These are phyloP conservation scores for Ogataea neopini DNA, from an alignment of 805 yeast genomes.

Conservation along the genomic window DNA sequence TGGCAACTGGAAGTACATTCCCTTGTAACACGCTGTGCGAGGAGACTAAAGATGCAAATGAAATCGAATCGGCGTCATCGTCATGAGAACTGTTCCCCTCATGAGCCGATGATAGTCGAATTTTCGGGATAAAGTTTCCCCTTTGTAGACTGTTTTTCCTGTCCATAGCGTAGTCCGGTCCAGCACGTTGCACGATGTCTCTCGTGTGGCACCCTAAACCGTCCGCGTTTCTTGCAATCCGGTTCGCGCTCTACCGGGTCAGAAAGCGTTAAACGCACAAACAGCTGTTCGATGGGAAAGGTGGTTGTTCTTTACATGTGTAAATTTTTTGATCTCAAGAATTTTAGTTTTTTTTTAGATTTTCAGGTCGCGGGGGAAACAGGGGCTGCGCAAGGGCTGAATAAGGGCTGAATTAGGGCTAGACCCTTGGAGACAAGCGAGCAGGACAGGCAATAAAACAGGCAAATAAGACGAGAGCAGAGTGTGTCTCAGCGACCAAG, in stretches of 20 bases:
- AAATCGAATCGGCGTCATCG: slow-evolving; percentile 4
- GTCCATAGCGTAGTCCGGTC: slow-evolving; percentile 2
- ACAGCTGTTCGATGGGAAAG: background rate
- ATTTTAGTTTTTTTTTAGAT: background rate
- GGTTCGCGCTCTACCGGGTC: background rate
- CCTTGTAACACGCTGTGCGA: slow-evolving; percentile 3
- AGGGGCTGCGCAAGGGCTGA: background rate
- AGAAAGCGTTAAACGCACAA: background rate
- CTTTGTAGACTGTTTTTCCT: slow-evolving; percentile 3
- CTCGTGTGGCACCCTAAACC: too few relatives aligned
- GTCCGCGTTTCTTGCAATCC: too few relatives aligned
- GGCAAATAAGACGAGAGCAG: too few relatives aligned
- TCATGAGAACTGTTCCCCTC: background rate
- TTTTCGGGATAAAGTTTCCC: slow-evolving; percentile 4
- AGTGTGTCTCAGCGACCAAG: too few relatives aligned
- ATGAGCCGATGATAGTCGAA: background rate
- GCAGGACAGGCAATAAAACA: too few relatives aligned
- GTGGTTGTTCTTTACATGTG: slow-evolving; percentile 1
- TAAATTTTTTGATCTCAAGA: background rate
- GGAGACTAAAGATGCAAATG: background rate
- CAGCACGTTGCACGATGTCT: background rate
- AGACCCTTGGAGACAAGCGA: too few relatives aligned
- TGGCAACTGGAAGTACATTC: slow-evolving; percentile 1
- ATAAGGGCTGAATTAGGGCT: background rate
- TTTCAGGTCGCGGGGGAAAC: slow-evolving; percentile 2